Conservation (phyloP, 345 rosid genomes). For the Erodium maritimum region DNA sequence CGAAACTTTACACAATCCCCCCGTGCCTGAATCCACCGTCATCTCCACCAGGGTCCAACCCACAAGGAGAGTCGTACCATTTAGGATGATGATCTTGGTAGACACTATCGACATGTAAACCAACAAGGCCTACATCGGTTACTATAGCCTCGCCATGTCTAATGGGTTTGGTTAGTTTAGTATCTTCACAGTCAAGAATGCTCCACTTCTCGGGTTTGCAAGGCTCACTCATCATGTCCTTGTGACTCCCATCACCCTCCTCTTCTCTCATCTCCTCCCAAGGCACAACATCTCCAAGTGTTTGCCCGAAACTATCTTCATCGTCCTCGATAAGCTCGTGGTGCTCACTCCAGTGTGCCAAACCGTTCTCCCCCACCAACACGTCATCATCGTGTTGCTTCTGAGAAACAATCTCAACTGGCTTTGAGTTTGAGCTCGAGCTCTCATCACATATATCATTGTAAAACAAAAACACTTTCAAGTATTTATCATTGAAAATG, state of each 20-base stretch:
- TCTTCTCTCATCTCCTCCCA: conserved; percentile 75
- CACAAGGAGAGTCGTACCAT: conserved; percentile 98
- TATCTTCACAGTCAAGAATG: conserved; percentile 83
- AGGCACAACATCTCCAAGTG: conserved; percentile 86
- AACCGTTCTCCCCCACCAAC: conserved; percentile 64
- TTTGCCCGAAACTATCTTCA: conserved; percentile 78
- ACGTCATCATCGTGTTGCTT: conserved; percentile 53
- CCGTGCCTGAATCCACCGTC: conserved; percentile 78
- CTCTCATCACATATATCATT: conserved; percentile 48
- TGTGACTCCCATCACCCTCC: conserved; percentile 36
- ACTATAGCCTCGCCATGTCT: conserved; percentile 72
- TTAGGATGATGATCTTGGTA: conserved; percentile 73
- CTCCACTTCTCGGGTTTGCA: conserved; percentile 87
- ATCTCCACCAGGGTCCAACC: conserved; percentile 69
- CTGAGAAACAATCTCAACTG: conserved; percentile 39
- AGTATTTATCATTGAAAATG: no score
- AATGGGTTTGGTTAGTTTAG: conserved; percentile 75
- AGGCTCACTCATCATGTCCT: conserved; percentile 61
- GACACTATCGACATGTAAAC: conserved; percentile 93
- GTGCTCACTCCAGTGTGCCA: conserved; percentile 77
- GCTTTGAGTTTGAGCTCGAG: conserved; percentile 20
- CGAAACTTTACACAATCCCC: conserved; percentile 41
- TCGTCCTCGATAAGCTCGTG: conserved; percentile 80
- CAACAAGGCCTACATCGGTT: conserved; percentile 79
- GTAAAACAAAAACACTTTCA: no score